Base-by-base conservation (phyloP, 2,329 filamentous ascomycete genomes). In the Alternaria consortialis region DNA sequence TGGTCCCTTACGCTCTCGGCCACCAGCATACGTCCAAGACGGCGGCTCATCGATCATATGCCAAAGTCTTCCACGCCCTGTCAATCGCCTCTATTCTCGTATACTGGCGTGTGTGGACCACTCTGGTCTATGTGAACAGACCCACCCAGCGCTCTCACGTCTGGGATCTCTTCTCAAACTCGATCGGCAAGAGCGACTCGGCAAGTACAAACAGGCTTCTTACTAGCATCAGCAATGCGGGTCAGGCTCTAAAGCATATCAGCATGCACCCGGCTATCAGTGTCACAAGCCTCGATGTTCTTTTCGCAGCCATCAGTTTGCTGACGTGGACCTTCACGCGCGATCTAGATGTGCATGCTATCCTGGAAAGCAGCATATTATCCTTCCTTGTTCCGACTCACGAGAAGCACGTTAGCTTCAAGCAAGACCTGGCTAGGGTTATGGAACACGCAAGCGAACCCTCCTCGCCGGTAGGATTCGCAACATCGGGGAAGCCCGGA, bases 261-360 rank as follows among this genome's bases (percentile, higher is more conserved):
- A 81, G 80, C 60, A 85, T 85, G 53, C 86, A 90, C 69, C 87
- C 87, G 0, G 84, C 83, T 23, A 83, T 90, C 31, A 83, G 84
- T 20, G 84, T 82, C 17, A 84, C 85, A 0, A 85, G 84, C 6
- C 84, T 84, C 75, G 88, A 90, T 73, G 87, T 87, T 1, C 71
- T 90, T 13, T 78, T 88, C 36, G 86, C 84, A 23, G 79, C 80
- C 1, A 60, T 86, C 13, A 85, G 83, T 57, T 73, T 88, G n/a
- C 82, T 86, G 1, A 58, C 84, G 2, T 89, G 87, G 87, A 83
- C 84, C n/a, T 85, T 85, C 40, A 80, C 84, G 1, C 80, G 86
- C 32, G 81, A 83, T 23, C 77, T 85, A 3, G 82, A 86, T 65
- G 80, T 83, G 0, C 75, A 78, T n/a, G 79, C 83, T 9, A 84